Base-by-base conservation (phyloP, 2,329 filamentous ascomycete species). In the Pezicula radicicola region DNA sequence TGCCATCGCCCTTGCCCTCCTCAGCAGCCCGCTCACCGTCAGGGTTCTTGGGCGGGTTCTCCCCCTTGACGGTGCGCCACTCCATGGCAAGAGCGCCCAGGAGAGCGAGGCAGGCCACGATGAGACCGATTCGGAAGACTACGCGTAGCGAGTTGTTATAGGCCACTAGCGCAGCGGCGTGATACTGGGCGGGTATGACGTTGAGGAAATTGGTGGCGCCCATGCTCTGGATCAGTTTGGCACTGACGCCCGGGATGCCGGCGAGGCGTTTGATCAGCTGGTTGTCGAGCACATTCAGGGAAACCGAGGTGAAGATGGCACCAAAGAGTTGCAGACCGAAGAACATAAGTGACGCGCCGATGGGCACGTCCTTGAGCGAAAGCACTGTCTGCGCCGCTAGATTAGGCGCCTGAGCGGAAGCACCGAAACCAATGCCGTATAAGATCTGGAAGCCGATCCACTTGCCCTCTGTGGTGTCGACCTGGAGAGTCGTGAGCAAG, bases 71-170 rank as follows among this genome's bases (percentile, higher is more conserved):
- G 15, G 46, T 58, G 16, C 49, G 79, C 84, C 84, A 89, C 69
- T 88, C 79, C 58, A 88, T 77, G 6, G 72, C 69, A 1, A 75
- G 60, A 0, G 77, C 73, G 0, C 81, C 84, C 7, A 85, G 36
- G 13, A 87, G 72, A 4, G 75, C 76, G 13, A 87, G 51, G 5
- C 73, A 73, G 1, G 75, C 72, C 61, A 85, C 68, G 8, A 79
- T 76, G 7, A 85, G 70, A 2, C 75, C 77, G 8, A 88, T 79
- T 55, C 81, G 78, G 63, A 87, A 89, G 1, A 78, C 77, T 52
- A 76, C 69, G 2, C 75, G 75, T 36, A 90, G 66, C 0, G 84
- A 74, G 21, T 72, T 65, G 62, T 88, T 89, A 69, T 90, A 90
- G 0, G 75, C 79, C 0, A 59, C 42, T 8, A 80, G 67, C 25